Evolutionary conservation across 2,329 filamentous ascomycete genomes (phyloP).

Genomic region (Aspergillus pseudoviridinutans): DNA sequence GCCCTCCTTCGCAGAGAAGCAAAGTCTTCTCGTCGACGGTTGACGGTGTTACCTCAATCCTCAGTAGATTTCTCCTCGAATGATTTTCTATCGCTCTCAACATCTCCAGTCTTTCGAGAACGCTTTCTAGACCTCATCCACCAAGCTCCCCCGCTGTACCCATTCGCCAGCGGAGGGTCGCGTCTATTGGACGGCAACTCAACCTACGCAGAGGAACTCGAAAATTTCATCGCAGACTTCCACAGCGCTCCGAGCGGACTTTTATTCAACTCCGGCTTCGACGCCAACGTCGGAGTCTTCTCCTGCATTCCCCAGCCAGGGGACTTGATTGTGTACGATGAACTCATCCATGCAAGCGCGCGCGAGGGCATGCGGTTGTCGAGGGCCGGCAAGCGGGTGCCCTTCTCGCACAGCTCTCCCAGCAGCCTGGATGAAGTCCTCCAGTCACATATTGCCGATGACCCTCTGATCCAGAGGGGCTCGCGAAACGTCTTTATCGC

Average conservation of each 20-base stretch:
- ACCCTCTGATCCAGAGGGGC: conserved; percentile 36
- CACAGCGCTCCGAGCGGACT: conserved; percentile 56
- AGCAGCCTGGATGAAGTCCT: conserved; percentile 37
- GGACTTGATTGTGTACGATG: conserved; percentile 67
- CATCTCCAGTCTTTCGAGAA: conserved; percentile 43
- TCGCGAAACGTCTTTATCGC: conserved; percentile 60
- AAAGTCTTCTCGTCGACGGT: conserved; percentile 43
- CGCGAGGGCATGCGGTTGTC: conserved; percentile 72
- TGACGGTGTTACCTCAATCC: conserved; percentile 43
- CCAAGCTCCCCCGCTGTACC: conserved; percentile 31
- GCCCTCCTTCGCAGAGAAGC: conserved; percentile 38
- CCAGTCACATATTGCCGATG: conserved; percentile 22
- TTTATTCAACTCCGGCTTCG: conserved; percentile 62
- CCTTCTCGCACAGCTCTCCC: conserved; percentile 48
- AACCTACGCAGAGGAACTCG: conserved; percentile 55
- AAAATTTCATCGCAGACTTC: conserved; percentile 56
- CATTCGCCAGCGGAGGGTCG: conserved; percentile 56
- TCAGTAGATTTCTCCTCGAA: conserved; percentile 61
- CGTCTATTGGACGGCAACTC: conserved; percentile 65
- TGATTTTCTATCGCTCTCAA: conserved; percentile 60
- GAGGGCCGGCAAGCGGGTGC: conserved; percentile 46
- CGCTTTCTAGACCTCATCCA: conserved; percentile 48
- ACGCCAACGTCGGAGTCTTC: conserved; percentile 64
- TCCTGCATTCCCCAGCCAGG: conserved; percentile 56
- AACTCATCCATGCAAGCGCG: conserved; percentile 71